These are phyloP conservation scores for Sugiyamaella pinicola DNA, from an alignment of 1,139 yeast genomes.

Conservation along the genomic window DNA sequence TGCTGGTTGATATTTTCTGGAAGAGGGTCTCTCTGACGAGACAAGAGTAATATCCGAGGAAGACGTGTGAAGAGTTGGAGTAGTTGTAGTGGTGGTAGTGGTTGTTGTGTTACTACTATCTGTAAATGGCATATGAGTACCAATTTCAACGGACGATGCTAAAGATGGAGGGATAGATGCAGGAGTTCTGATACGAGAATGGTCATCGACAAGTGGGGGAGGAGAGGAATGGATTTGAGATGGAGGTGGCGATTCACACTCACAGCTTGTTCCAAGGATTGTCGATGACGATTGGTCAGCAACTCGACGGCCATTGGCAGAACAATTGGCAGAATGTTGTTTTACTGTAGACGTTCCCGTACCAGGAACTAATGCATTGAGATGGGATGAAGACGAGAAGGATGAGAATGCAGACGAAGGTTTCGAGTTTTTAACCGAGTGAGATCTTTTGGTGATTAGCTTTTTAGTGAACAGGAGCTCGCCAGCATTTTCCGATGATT, in stretches of 20 bases:
- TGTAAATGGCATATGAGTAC: constrained; percentile 41
- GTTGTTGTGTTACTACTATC: constrained; percentile 8
- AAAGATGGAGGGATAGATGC: constrained; percentile 31
- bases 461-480: constrained; percentile 29
- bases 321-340: constrained; percentile 12
- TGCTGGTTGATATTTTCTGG: constrained; percentile 20
- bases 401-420: constrained; percentile 31
- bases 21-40: constrained; percentile 1
- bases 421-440: constrained; percentile 20
- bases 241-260: constrained; percentile 27
- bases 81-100: constrained; percentile 3
- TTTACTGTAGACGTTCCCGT: neutral
- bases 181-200: constrained; percentile 40
- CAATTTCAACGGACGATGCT: constrained; percentile 35
- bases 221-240: constrained; percentile 28
- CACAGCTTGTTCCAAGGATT: constrained; percentile 31
- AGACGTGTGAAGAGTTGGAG: constrained; percentile 3
- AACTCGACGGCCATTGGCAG: constrained; percentile 5
- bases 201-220: constrained; percentile 33
- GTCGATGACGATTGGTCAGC: neutral
- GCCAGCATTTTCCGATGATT: constrained; percentile 10
- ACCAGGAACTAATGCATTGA: constrained; percentile 17
- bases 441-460: constrained; percentile 21
- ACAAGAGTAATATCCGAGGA: constrained; percentile 12
- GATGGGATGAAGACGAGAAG: constrained; percentile 20